Evolutionary conservation across 2,329 filamentous ascomycete genomes (phyloP).

Genomic region (Mycosphaerelloides madeirae): DNA sequence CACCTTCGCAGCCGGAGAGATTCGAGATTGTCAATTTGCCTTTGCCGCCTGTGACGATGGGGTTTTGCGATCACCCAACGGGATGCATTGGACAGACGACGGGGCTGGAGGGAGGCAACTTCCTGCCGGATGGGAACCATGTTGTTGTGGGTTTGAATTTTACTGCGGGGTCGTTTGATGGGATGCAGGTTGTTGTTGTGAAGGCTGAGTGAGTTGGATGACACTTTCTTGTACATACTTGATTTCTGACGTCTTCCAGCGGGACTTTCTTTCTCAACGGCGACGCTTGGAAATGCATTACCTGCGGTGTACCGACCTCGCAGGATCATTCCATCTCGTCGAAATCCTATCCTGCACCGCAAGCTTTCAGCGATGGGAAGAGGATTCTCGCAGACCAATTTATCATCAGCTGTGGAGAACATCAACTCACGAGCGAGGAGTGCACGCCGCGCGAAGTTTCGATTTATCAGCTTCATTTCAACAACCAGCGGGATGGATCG

Average conservation of each 20-base stretch:
- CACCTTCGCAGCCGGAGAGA: too few relatives aligned
- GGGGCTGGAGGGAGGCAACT: neutral
- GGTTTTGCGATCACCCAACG: neutral
- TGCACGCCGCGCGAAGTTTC: slow-evolving; percentile 36
- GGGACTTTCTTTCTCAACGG: slow-evolving; percentile 41
- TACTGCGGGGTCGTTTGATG: slow-evolving; percentile 40
- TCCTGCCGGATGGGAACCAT: neutral
- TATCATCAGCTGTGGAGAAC: slow-evolving; percentile 37
- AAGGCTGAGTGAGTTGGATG: too few relatives aligned
- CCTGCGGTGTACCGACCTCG: slow-evolving; percentile 38
- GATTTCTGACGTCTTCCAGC: too few relatives aligned
- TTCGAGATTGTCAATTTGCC: too few relatives aligned
- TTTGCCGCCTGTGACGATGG: too few relatives aligned
- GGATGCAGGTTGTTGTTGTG: slow-evolving; percentile 41
- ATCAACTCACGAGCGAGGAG: slow-evolving; percentile 31
- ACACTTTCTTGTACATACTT: too few relatives aligned
- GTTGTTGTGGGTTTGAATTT: neutral
- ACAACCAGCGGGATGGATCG: slow-evolving; percentile 29
- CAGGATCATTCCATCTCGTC: slow-evolving; percentile 24
- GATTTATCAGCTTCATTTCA: slow-evolving; percentile 43
- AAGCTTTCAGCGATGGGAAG: slow-evolving; percentile 39
- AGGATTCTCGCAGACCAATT: slow-evolving; percentile 32
- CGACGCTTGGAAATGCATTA: slow-evolving; percentile 47
- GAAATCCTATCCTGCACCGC: slow-evolving; percentile 29
- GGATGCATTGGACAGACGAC: neutral